Percentiles rank a stretch among this genome's conserved stretches.
Evolutionary conservation across 2,329 filamentous ascomycete genomes (phyloP).

Genomic region (Trichoderma sp.): DNA sequence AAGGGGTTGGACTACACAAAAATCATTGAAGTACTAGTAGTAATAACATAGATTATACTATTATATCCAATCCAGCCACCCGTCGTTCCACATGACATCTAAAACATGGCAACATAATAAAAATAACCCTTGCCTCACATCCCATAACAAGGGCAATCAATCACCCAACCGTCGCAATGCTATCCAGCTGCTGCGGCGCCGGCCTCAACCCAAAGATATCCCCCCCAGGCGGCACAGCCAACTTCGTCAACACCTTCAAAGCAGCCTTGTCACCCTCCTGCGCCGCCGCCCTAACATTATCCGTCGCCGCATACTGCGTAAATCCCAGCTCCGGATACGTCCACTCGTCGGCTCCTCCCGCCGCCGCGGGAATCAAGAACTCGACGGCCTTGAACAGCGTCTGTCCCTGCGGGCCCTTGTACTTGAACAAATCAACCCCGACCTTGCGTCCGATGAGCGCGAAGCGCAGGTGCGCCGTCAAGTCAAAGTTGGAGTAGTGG

Average conservation of each 20-base stretch:
- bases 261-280: slow-evolving; percentile 24
- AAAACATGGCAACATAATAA: background rate
- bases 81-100: background rate
- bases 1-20: background rate
- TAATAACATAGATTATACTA: no score
- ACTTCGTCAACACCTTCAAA: slow-evolving; percentile 14
- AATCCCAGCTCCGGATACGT: slow-evolving; percentile 26
- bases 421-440: slow-evolving; percentile 25
- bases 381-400: slow-evolving; percentile 25
- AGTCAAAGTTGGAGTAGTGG: slow-evolving; percentile 30
- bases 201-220: slow-evolving; percentile 28
- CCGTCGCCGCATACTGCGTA: slow-evolving; percentile 26
- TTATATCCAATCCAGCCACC: background rate
- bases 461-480: slow-evolving; percentile 23
- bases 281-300: slow-evolving; percentile 27
- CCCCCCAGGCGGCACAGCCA: slow-evolving; percentile 24
- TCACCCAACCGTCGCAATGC: slow-evolving; percentile 21
- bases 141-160: background rate
- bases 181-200: slow-evolving; percentile 29
- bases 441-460: slow-evolving; percentile 24
- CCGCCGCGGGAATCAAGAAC: slow-evolving; percentile 27
- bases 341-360: slow-evolving; percentile 22
- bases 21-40: no score
- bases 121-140: background rate
- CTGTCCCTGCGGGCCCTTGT: slow-evolving; percentile 26